Conservation (phyloP, 441 rosid genomes). For the Lepidium campestre region DNA sequence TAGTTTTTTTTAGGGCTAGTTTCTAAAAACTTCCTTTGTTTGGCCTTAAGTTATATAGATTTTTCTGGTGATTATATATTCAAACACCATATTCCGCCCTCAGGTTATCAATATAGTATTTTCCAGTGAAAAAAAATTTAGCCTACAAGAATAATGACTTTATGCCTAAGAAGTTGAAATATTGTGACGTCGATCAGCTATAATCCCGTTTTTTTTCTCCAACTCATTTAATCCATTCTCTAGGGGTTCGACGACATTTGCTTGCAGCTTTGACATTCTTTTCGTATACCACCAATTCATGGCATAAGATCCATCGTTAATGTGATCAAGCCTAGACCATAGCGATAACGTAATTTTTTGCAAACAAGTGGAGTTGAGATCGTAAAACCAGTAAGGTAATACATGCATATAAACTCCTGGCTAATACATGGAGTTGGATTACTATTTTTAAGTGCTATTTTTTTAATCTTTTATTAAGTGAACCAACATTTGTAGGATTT, state of each 20-base stretch:
- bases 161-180: constrained; percentile 26
- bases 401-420: constrained; percentile 30
- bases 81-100: too few relatives aligned
- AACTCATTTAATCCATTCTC: not conserved
- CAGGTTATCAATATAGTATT: too few relatives aligned
- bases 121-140: not conserved
- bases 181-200: not conserved
- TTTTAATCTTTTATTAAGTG: too few relatives aligned
- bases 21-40: too few relatives aligned
- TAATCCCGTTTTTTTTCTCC: not conserved
- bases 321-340: constrained; percentile 22
- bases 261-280: not conserved
- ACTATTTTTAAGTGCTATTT: too few relatives aligned
- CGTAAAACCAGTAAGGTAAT: constrained; percentile 13
- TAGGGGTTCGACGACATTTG: not conserved
- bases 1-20: too few relatives aligned
- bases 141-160: constrained; percentile 37
- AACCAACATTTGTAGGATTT: too few relatives aligned
- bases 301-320: constrained; percentile 23
- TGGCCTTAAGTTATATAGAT: too few relatives aligned
- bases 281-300: constrained; percentile 22
- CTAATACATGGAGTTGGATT: too few relatives aligned
- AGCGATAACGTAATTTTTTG: constrained; percentile 8
- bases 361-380: constrained; percentile 16
- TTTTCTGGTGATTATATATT: too few relatives aligned